Conservation (phyloP, 768 basidiomycete genomes). For the Boletus coccyginus region DNA sequence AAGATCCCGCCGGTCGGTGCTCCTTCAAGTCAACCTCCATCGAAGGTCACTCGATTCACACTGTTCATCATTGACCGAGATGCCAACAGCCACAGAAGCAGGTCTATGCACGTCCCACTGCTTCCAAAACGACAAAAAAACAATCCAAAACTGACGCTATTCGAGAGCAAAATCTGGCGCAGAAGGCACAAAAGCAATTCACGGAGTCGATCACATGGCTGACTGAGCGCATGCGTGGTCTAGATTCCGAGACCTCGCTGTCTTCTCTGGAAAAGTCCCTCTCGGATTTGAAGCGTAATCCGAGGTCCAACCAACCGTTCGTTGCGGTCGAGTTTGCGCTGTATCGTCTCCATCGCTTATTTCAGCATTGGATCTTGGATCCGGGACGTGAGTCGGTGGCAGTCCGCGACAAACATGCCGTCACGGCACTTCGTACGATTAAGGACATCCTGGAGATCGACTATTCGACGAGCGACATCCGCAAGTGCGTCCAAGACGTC, state of each 20-base stretch:
- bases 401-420: constrained; percentile 44
- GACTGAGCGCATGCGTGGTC: constrained; percentile 41
- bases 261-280: constrained; percentile 33
- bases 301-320: constrained; percentile 39
- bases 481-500: constrained; percentile 38
- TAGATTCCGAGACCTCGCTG: constrained; percentile 21
- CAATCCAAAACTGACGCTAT: constrained; percentile 40
- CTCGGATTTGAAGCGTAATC: constrained; percentile 44
- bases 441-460: constrained; percentile 42
- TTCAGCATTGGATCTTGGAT: constrained; percentile 53
- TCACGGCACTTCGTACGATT: constrained; percentile 48
- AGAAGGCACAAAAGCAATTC: constrained; percentile 42
- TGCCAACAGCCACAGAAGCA: constrained; percentile 12
- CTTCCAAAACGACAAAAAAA: constrained; percentile 32
- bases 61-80: neutral
- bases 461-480: constrained; percentile 28
- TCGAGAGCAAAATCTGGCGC: constrained; percentile 43
- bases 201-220: constrained; percentile 50
- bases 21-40: neutral
- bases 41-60: constrained; percentile 11
- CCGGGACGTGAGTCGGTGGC: constrained; percentile 33
- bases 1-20: constrained; percentile 46
- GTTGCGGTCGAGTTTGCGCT: constrained; percentile 51
- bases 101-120: constrained; percentile 6
- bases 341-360: constrained; percentile 50